Conservation (phyloP, 345 rosid genomes). For the Toxicodendron radicans region DNA sequence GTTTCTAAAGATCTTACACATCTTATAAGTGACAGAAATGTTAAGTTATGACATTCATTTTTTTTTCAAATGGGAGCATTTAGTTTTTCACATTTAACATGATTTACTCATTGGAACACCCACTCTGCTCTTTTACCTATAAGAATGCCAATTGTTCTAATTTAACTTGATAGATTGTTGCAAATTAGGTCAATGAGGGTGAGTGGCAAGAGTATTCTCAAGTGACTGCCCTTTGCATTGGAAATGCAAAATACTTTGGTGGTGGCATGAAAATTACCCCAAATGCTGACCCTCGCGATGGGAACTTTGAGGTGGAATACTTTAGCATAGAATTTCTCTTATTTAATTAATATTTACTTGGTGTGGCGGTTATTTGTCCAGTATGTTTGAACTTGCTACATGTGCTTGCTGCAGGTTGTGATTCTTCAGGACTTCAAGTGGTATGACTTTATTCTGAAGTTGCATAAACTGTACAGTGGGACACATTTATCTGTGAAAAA, state of each 20-base stretch:
- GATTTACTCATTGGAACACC: background rate
- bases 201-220: constrained; percentile 77
- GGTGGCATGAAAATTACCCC: constrained; percentile 99
- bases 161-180: constrained; percentile 21
- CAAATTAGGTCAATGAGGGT: constrained; percentile 64
- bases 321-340: background rate
- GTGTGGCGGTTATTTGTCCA: background rate
- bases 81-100: constrained; percentile 1
- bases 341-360: background rate
- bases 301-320: constrained; percentile 70
- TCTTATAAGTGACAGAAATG: background rate
- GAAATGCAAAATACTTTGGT: constrained; percentile 93
- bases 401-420: constrained; percentile 61
- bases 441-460: constrained; percentile 81
- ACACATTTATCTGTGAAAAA: constrained; percentile 76
- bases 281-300: constrained; percentile 76
- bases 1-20: background rate
- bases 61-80: background rate
- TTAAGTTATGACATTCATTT: background rate
- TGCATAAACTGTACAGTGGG: constrained; percentile 75
- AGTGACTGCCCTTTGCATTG: constrained; percentile 90
- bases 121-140: background rate
- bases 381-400: constrained; percentile 19
- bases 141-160: background rate
- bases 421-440: constrained; percentile 90